phyloP scores from a whole-genome alignment of 2,329 filamentous ascomycete species.

The Nothopassalora personata region DNA sequence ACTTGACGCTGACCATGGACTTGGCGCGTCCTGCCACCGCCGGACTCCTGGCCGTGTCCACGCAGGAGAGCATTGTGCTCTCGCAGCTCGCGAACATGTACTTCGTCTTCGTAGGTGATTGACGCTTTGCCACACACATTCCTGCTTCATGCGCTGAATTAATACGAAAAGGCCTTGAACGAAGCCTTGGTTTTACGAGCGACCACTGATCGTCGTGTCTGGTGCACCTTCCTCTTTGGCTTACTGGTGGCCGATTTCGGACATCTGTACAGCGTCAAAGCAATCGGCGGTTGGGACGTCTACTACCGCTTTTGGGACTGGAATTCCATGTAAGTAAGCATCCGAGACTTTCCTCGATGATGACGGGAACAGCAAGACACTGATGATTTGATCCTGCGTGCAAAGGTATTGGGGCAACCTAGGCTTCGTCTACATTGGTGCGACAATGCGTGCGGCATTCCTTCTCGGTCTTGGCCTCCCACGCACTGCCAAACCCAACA shows the following conservation, averaged over 20 bases:
- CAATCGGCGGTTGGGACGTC: slow-evolving; percentile 56
- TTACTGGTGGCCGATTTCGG: slow-evolving; percentile 71
- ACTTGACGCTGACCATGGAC: slow-evolving; percentile 59
- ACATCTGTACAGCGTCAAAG: slow-evolving; percentile 62
- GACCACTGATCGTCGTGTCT: slow-evolving; percentile 63
- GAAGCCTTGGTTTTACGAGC: slow-evolving; percentile 69
- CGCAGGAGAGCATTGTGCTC: slow-evolving; percentile 58
- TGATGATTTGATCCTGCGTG: neutral
- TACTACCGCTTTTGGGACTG: slow-evolving; percentile 34
- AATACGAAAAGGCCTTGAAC: slow-evolving; percentile 52
- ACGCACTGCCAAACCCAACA: neutral
- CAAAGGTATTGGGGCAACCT: slow-evolving; percentile 17
- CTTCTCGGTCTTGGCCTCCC: slow-evolving; percentile 30
- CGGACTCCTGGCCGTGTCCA: slow-evolving; percentile 45
- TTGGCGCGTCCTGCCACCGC: slow-evolving; percentile 29
- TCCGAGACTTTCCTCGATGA: neutral
- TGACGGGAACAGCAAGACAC: neutral
- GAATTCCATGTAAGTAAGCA: slow-evolving; percentile 32
- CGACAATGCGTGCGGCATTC: slow-evolving; percentile 30
- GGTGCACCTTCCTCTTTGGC: slow-evolving; percentile 61
- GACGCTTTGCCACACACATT: neutral
- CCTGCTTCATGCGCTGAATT: neutral
- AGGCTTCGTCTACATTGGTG: slow-evolving; percentile 36
- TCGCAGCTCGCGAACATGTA: slow-evolving; percentile 75
- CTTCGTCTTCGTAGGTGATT: slow-evolving; percentile 52